Conservation (phyloP, 441 rosid species). For the Corymbia citriodora region DNA sequence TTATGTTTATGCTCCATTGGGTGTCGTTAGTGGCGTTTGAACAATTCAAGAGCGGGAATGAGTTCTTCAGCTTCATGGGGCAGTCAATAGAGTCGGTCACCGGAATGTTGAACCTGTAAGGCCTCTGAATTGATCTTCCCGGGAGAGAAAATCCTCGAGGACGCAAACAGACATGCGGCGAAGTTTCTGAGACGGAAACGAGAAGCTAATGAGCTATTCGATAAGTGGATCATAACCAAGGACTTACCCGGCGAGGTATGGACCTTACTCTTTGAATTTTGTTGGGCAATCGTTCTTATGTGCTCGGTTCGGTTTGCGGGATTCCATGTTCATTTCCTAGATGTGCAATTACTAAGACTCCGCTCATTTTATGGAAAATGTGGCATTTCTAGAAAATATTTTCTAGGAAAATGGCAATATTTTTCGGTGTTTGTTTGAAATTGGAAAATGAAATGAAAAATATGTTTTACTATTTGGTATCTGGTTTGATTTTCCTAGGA, state of each 20-base stretch:
- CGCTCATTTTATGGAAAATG: too few species aligned
- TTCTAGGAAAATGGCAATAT: too few species aligned
- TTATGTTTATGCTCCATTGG: background rate
- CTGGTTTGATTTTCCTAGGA: too few species aligned
- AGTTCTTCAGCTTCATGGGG: slow-evolving; percentile 69
- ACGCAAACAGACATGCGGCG: slow-evolving; percentile 46
- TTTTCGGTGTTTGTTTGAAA: too few species aligned
- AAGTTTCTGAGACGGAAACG: slow-evolving; percentile 45
- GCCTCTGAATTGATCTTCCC: slow-evolving; percentile 74
- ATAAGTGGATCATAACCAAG: slow-evolving; percentile 90
- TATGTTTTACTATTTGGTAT: too few species aligned
- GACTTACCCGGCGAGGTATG: slow-evolving; percentile 90
- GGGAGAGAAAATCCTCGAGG: slow-evolving; percentile 55
- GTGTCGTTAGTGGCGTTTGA: slow-evolving; percentile 57
- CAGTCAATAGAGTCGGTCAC: slow-evolving; percentile 84
- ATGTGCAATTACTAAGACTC: background rate
- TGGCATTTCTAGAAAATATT: too few species aligned
- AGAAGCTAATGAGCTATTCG: slow-evolving; percentile 45
- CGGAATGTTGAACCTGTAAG: slow-evolving; percentile 78
- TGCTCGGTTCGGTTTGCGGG: background rate
- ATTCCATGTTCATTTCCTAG: background rate
- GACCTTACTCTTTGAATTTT: background rate
- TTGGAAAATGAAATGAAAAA: too few species aligned
- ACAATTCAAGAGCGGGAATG: slow-evolving; percentile 59
- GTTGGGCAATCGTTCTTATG: background rate